phyloP scores from a whole-genome alignment of 2,329 filamentous ascomycete species.

The Pseudonectria foliicola region DNA sequence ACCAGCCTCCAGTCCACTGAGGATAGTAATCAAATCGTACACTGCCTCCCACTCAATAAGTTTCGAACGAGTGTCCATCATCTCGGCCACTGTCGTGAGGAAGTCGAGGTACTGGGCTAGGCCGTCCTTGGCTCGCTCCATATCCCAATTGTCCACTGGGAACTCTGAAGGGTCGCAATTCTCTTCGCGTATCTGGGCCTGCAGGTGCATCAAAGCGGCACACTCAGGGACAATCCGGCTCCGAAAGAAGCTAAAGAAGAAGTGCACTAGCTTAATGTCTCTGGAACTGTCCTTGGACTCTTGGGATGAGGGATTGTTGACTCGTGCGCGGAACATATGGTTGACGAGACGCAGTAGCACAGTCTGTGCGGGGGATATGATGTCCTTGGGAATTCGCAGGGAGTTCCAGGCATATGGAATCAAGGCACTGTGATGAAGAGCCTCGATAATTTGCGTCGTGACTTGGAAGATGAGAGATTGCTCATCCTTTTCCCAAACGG shows the following conservation, averaged over 20 bases:
- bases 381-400: constrained; percentile 87
- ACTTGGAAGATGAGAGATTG: constrained; percentile 94
- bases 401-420: constrained; percentile 91
- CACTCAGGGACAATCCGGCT: constrained; percentile 91
- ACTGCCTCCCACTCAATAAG: constrained; percentile 88
- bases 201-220: constrained; percentile 86
- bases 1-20: constrained; percentile 80
- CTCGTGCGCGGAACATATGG: constrained; percentile 68
- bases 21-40: constrained; percentile 78
- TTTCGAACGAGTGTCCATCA: constrained; percentile 73
- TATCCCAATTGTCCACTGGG: constrained; percentile 92
- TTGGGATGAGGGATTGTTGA: constrained; percentile 34
- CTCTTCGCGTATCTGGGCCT: constrained; percentile 78
- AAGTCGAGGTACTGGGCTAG: constrained; percentile 93
- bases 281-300: constrained; percentile 47
- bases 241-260: constrained; percentile 87
- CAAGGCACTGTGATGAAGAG: constrained; percentile 80
- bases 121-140: constrained; percentile 93
- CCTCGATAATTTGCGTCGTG: constrained; percentile 91
- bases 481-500: constrained; percentile 92
- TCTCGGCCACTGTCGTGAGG: constrained; percentile 81
- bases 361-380: constrained; percentile 90
- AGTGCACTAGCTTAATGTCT: constrained; percentile 66
- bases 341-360: constrained; percentile 87
- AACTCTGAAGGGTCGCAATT: constrained; percentile 77